Evolutionary conservation across 306 rosid species (phyloP).

Genomic region (Vigna nakashimae): DNA sequence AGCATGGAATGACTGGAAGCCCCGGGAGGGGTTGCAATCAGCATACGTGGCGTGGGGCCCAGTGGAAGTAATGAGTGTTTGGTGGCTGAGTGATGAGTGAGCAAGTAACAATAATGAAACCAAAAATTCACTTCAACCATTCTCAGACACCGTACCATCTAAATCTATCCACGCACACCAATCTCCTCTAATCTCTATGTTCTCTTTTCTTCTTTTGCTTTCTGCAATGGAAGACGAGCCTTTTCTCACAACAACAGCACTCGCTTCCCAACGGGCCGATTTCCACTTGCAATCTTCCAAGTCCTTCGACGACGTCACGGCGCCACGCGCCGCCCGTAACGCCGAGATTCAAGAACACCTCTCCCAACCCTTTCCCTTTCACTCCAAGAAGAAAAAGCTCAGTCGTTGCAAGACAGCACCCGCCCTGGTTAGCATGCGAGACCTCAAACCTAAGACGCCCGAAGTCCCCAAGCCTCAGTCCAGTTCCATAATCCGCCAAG

Average conservation of each 20-base stretch:
- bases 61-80: background rate
- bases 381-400: slow-evolving; percentile 54
- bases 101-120: background rate
- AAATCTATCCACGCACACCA: background rate
- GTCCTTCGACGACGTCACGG: slow-evolving; percentile 49
- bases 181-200: slow-evolving; percentile 11
- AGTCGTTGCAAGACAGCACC: slow-evolving; percentile 84
- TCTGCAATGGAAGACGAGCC: slow-evolving; percentile 62
- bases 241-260: slow-evolving; percentile 35
- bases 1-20: no score
- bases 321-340: slow-evolving; percentile 4
- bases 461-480: slow-evolving; percentile 58
- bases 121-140: background rate
- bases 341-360: slow-evolving; percentile 37
- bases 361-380: background rate
- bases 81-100: background rate
- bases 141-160: background rate
- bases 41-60: slow-evolving; percentile 40
- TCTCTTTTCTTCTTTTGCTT: background rate
- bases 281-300: slow-evolving; percentile 42
- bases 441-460: slow-evolving; percentile 51
- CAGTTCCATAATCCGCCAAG: slow-evolving; percentile 68
- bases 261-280: slow-evolving; percentile 45
- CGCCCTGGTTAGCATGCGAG: slow-evolving; percentile 60
- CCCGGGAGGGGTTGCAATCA: background rate